Base-by-base conservation (phyloP, 2,329 filamentous ascomycete genomes). In the Trichoderma sp. region DNA sequence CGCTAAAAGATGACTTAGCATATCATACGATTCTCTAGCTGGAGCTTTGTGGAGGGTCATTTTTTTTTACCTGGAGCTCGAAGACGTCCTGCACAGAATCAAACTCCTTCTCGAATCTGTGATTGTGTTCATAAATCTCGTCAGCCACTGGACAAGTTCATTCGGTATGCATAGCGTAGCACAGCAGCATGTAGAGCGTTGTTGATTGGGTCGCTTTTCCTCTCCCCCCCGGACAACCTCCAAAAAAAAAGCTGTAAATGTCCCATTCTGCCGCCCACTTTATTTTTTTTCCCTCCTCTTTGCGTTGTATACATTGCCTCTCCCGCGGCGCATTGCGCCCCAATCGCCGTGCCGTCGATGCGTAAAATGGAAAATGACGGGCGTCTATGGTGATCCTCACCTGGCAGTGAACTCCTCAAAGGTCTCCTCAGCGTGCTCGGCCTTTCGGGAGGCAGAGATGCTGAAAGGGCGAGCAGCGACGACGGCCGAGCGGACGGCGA, bases 31-130 rank as follows among this genome's bases (percentile, higher is more conserved):
- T 63, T 8, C 28, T n/a, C 21, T 32, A 34, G 37, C 37, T 59
- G 34, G 70, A 70, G 66, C 70, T 72, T 72, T 70, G 71, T 72
- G 59, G 67, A 70, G 66, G 69, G 71, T 34, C 68, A 80, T 87
- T 79, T 90, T 87, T 79, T 90, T 39, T 97, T 59, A 66, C 94
- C 93, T 97, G 94, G 79, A 99, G 93, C 90, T 99, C 96, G 83
- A 99, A 99, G 79, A 98, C 95, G 85, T 99, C 96, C 85, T 98
- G 93, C 74, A 99, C 96, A 79, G 85, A 84, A 73, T 99, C 95
- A 80, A 99, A 99, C 85, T 99, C 96, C 89, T 97, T 97, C 89
- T 99, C 96, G 80, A 97, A 99, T 86, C 96, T 99, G 81, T 78
- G 32, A 60, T 60, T 54, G 34, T 46, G 32, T 30, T 49, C n/a